These are phyloP conservation scores for Spirogloea muscicola DNA, from an alignment of 139 green algal genomes.

Conservation along the genomic window DNA sequence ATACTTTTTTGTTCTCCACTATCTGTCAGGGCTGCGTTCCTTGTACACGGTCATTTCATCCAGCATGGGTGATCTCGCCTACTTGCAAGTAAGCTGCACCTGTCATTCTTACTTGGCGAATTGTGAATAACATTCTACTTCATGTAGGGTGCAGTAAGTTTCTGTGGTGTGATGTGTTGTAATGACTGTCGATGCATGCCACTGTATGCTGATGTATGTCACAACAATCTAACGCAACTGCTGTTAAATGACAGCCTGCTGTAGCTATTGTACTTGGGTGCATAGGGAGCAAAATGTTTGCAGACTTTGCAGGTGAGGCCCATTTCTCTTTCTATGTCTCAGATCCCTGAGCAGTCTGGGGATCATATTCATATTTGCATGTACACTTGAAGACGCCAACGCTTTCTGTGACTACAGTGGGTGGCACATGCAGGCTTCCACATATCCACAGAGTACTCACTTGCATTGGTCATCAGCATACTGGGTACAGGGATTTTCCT, in stretches of 20 bases:
- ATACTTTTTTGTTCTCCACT: neutral
- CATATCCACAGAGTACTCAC: constrained; percentile 43
- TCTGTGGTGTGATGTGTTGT: neutral
- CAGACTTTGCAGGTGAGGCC: neutral
- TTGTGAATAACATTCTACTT: neutral
- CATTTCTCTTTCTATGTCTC: constrained; percentile 5
- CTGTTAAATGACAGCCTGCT: constrained; percentile 33
- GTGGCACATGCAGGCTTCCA: constrained; percentile 16
- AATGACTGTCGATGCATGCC: neutral
- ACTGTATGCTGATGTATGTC: neutral
- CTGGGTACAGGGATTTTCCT: constrained; percentile 44
- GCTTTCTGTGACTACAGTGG: constrained; percentile 13
- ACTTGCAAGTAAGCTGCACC: constrained; percentile 19
- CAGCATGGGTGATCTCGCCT: constrained; percentile 48
- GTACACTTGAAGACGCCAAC: neutral
- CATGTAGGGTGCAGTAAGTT: neutral
- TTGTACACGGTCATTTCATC: constrained; percentile 47
- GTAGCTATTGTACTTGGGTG: constrained; percentile 54
- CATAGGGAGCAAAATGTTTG: constrained; percentile 53
- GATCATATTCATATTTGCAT: constrained; percentile 16
- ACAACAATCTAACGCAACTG: neutral
- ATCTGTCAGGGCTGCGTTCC: constrained; percentile 25
- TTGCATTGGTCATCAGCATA: constrained; percentile 39
- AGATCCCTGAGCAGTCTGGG: neutral
- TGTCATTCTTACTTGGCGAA: neutral